Evolutionary conservation across 2,329 filamentous ascomycete species (phyloP).

Genomic region (Eutypa lata): DNA sequence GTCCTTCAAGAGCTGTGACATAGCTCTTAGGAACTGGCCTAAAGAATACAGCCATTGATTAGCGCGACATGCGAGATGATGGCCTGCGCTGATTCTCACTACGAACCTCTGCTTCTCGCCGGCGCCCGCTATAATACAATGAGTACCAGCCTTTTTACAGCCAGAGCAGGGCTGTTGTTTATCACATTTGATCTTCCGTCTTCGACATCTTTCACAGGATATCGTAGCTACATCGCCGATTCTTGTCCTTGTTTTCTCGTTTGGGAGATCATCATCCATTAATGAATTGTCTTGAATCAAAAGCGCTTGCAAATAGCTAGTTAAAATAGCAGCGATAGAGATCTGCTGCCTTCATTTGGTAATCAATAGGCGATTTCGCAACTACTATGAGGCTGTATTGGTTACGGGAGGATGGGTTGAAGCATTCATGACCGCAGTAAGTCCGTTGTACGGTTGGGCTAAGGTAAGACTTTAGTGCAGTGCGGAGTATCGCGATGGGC

Average conservation of each 20-base stretch:
- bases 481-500: background rate
- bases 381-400: background rate
- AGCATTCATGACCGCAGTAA: background rate
- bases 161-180: background rate
- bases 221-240: constrained; percentile 2
- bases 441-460: background rate
- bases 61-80: background rate
- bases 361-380: constrained; percentile 1
- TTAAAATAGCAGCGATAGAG: background rate
- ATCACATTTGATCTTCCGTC: background rate
- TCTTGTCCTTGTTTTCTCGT: background rate
- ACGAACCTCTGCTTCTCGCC: background rate
- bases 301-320: too few relatives aligned
- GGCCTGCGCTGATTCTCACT: background rate
- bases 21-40: constrained; percentile 44
- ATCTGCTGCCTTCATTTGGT: background rate
- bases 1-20: constrained; percentile 45
- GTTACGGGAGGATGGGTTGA: background rate
- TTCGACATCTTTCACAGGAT: background rate
- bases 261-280: background rate
- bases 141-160: background rate
- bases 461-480: too few relatives aligned
- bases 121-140: background rate
- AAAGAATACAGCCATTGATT: background rate
- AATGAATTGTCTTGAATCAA: background rate